phyloP scores from a whole-genome alignment of 140 eudicot genomes.

The Cichorium intybus region DNA sequence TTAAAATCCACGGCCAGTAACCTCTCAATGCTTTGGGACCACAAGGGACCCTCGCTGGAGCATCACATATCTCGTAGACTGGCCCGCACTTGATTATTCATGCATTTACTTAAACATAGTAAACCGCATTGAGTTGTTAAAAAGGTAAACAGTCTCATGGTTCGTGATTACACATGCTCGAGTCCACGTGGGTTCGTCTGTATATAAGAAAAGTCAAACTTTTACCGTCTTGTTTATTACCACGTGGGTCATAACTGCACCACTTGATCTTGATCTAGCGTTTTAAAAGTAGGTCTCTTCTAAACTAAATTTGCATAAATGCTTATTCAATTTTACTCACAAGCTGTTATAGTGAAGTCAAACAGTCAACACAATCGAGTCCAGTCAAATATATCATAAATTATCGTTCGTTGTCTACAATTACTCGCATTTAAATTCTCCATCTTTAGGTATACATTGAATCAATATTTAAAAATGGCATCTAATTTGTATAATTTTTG shows the following conservation, averaged over 20 bases:
- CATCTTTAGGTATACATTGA: background rate
- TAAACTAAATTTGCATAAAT: background rate
- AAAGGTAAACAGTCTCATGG: slow-evolving; percentile 17
- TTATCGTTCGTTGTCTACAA: slow-evolving; percentile 6
- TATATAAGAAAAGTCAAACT: slow-evolving; percentile 22
- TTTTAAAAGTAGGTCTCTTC: background rate
- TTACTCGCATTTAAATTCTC: background rate
- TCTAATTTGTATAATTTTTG: background rate
- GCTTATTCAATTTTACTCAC: background rate
- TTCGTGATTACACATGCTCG: slow-evolving; percentile 31
- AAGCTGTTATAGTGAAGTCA: background rate
- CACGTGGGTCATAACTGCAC: slow-evolving; percentile 23
- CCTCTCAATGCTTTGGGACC: slow-evolving; percentile 9
- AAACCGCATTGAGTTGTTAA: background rate
- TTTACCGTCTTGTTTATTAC: slow-evolving; percentile 2
- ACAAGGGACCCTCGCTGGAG: slow-evolving; percentile 6
- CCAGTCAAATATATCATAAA: background rate
- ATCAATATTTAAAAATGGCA: background rate
- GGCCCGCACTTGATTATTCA: slow-evolving; percentile 24
- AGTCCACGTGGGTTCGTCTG: slow-evolving; percentile 33
- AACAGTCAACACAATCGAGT: background rate
- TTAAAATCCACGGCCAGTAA: slow-evolving; percentile 7
- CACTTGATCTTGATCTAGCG: slow-evolving; percentile 11
- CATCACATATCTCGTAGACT: slow-evolving; percentile 4
- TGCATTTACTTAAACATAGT: background rate